Base-by-base conservation (phyloP, 2,329 filamentous ascomycete species). In the Sclerotinia spermophila region DNA sequence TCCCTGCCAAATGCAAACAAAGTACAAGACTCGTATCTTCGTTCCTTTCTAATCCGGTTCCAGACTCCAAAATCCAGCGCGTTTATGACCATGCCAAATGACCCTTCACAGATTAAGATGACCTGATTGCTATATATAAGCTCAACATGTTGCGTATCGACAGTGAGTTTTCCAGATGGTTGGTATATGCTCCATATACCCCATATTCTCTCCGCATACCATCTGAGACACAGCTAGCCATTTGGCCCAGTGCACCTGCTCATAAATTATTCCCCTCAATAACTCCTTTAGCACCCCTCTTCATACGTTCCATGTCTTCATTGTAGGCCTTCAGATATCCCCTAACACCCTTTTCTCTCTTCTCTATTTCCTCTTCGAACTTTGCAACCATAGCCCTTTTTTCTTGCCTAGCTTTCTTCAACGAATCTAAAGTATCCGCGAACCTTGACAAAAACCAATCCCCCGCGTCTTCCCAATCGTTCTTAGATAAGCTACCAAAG, bases 401-500 rank as follows among this genome's bases (percentile, higher is more conserved):
- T 42, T 75, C 71, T n/a, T 67, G 67, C 42, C 76, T 71, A 56
- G 77, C 76, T 10, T 73, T 72, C 48, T 72, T 76, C 3, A 79
- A 40, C 40, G 71, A 64, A 10, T 67, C 48, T 72, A 79, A 71
- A 2, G 78, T 42, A 5, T 73, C 71, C 2, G 60, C 66, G 35
- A 80, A 78, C 44, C 74, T 72, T 2, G 69, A 67, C n/a, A 79
- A 68, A 48, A 80, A 78, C 66, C 74, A 75, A 33, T 79, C 77
- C 7, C 79, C 79, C 2, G 76, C 73, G 53, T 78, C 67, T 27
- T 79, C 78, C 78, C 78, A 80, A 56, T 80, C 78, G 8, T 71
- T 68, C 5, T 71, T 74, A 5, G 76, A 67, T 59, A 80, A 62
- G 8, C 68, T 45, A 35, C 62, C 69, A 56, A 76, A 78, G 67